These are phyloP conservation scores for Populus tremula DNA, from an alignment of 345 rosid genomes.

Conservation along the genomic window DNA sequence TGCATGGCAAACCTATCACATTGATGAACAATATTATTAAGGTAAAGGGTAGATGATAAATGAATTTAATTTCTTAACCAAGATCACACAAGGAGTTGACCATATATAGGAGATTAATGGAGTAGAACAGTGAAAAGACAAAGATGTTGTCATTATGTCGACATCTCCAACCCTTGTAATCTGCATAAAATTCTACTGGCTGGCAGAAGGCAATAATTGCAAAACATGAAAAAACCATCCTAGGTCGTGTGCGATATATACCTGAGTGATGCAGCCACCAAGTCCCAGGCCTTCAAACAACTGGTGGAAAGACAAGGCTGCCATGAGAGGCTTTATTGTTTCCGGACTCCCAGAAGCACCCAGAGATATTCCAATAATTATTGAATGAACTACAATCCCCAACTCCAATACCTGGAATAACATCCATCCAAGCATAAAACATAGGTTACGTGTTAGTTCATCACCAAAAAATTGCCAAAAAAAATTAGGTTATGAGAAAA, in stretches of 20 bases:
- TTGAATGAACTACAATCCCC: slow-evolving; percentile 71
- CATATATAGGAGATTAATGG: no score
- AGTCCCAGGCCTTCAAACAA: slow-evolving; percentile 82
- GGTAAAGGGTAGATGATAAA: not conserved
- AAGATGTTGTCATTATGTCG: slow-evolving; percentile 27
- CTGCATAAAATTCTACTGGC: not conserved
- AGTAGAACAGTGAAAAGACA: not conserved
- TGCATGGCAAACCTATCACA: not conserved
- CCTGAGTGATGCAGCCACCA: slow-evolving; percentile 74
- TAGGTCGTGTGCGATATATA: not conserved
- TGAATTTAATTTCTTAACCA: no score
- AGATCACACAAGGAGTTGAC: not conserved
- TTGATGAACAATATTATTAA: not conserved
- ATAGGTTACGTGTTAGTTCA: not conserved
- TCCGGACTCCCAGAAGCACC: slow-evolving; percentile 53
- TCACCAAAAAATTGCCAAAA: not conserved
- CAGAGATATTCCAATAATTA: slow-evolving; percentile 62
- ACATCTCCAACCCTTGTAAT: slow-evolving; percentile 7
- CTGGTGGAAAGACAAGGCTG: slow-evolving; percentile 71
- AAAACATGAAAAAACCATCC: not conserved
- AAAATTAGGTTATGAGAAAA: not conserved
- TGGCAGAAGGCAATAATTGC: not conserved
- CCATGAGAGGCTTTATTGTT: slow-evolving; percentile 61
- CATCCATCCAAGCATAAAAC: not conserved
- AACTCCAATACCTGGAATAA: slow-evolving; percentile 53